Percentiles rank a stretch among this genome's conserved stretches.
These are phyloP conservation scores for Pseudogymnoascus pannorum DNA, from an alignment of 2,329 filamentous ascomycete genomes.

Conservation along the genomic window DNA sequence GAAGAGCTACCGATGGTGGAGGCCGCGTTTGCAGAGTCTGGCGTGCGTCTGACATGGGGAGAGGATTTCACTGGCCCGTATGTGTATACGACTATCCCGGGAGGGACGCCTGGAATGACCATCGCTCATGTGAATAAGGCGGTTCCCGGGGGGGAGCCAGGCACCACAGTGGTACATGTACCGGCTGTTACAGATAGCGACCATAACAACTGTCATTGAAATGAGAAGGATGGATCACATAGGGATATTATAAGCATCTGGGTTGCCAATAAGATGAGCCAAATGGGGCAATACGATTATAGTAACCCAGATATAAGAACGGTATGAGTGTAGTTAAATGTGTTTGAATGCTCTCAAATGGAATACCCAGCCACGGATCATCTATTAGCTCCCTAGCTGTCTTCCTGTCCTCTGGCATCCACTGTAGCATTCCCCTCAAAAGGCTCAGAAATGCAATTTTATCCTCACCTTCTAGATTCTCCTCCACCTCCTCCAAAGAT, in stretches of 20 bases:
- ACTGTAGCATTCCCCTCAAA: conserved; percentile 27
- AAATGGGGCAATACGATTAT: too few species aligned
- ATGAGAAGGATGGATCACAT: not conserved
- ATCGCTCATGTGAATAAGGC: not conserved
- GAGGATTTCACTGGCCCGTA: not conserved
- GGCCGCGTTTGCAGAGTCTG: not conserved
- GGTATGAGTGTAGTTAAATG: not conserved
- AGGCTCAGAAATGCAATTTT: conserved; percentile 28
- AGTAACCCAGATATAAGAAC: too few species aligned
- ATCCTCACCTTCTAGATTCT: conserved; percentile 25
- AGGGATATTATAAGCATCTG: too few species aligned
- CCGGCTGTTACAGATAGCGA: not conserved
- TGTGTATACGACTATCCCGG: not conserved
- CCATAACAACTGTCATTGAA: not conserved
- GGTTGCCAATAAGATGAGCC: too few species aligned
- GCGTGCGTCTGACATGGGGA: not conserved
- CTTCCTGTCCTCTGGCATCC: conserved; percentile 28
- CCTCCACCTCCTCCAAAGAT: conserved; percentile 15
- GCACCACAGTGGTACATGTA: not conserved
- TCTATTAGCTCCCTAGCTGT: conserved; percentile 28
- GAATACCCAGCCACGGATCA: conserved; percentile 27
- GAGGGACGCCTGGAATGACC: not conserved
- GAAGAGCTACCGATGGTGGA: not conserved
- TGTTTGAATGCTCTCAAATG: not conserved
- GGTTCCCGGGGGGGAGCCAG: not conserved